These are phyloP conservation scores for Tylopilus intermedius DNA, from an alignment of 768 basidiomycete genomes.

Conservation along the genomic window DNA sequence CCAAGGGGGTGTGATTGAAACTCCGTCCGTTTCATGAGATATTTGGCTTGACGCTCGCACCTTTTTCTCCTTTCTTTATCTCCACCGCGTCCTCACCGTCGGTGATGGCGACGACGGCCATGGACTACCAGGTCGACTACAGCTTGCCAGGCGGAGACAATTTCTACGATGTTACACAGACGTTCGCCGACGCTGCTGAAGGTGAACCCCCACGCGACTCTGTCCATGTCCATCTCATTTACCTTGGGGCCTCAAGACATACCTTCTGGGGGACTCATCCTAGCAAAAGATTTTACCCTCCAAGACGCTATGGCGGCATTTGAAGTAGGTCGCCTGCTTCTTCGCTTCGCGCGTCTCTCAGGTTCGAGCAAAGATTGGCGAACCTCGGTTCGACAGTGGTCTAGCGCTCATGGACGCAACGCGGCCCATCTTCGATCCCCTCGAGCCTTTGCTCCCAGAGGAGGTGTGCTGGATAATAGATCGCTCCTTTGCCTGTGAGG, in stretches of 20 bases:
- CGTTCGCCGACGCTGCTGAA: constrained; percentile 56
- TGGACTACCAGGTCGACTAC: constrained; percentile 15
- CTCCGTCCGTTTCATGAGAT: constrained; percentile 23
- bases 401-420: constrained; percentile 42
- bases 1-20: constrained; percentile 26
- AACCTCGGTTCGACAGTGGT: constrained; percentile 86
- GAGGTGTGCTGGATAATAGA: constrained; percentile 91
- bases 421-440: constrained; percentile 56
- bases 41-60: background rate
- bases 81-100: constrained; percentile 2
- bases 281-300: constrained; percentile 66
- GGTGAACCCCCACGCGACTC: constrained; percentile 39
- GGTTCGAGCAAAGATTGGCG: constrained; percentile 66
- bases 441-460: constrained; percentile 59
- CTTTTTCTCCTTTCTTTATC: background rate
- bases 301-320: constrained; percentile 94
- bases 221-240: constrained; percentile 1
- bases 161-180: constrained; percentile 58
- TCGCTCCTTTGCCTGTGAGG: constrained; percentile 72
- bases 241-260: constrained; percentile 45
- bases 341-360: constrained; percentile 11
- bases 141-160: constrained; percentile 51
- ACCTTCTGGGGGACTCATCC: constrained; percentile 55
- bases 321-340: constrained; percentile 48
- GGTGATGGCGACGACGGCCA: constrained; percentile 8